These are phyloP conservation scores for Boletus insuetus DNA, from an alignment of 768 basidiomycete species.

Conservation along the genomic window DNA sequence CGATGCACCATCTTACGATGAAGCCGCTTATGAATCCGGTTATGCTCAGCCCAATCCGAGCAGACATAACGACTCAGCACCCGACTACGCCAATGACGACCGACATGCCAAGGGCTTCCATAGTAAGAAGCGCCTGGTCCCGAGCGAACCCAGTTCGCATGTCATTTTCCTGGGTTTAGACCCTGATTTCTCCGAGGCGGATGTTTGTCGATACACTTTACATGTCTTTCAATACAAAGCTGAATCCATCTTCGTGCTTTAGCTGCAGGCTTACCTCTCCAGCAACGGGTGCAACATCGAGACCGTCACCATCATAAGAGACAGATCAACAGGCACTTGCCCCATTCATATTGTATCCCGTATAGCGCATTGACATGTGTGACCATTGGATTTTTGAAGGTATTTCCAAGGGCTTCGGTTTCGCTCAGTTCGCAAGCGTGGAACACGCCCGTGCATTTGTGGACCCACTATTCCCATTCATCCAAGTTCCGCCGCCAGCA, in stretches of 20 bases:
- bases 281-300: constrained; percentile 73
- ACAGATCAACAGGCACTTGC: constrained; percentile 94
- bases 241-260: constrained; percentile 35
- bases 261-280: constrained; percentile 80
- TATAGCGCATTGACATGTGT: constrained; percentile 72
- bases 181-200: constrained; percentile 87
- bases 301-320: constrained; percentile 93
- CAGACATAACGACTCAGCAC: constrained; percentile 33
- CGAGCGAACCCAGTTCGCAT: constrained; percentile 86
- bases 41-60: constrained; percentile 30
- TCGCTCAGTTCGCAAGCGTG: constrained; percentile 86
- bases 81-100: constrained; percentile 54
- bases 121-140: constrained; percentile 72
- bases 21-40: constrained; percentile 36
- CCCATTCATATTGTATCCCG: constrained; percentile 67
- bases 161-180: constrained; percentile 95
- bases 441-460: constrained; percentile 91
- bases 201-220: constrained; percentile 60
- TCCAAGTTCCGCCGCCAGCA: constrained; percentile 88
- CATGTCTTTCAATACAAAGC: constrained; percentile 36
- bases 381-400: constrained; percentile 74
- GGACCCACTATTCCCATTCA: constrained; percentile 85
- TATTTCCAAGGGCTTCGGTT: constrained; percentile 94
- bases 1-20: constrained; percentile 51
- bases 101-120: constrained; percentile 40